These are phyloP conservation scores for Ophiosphaerella korrae DNA, from an alignment of 2,329 filamentous ascomycete species.

Conservation along the genomic window DNA sequence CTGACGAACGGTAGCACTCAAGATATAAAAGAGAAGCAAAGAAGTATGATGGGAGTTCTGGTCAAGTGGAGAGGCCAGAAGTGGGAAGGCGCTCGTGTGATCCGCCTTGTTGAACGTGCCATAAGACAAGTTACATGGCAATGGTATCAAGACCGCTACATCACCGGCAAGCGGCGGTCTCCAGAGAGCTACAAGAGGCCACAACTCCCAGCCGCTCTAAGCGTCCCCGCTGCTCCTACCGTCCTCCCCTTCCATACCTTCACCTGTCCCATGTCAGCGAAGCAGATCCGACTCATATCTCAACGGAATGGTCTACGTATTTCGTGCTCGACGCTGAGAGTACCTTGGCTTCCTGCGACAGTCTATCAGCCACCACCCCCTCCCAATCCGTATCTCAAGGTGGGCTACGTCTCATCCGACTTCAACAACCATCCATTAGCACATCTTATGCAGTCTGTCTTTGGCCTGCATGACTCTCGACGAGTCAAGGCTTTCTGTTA, in stretches of 20 bases:
- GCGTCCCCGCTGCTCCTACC: slow-evolving; percentile 86
- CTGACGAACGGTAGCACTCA: slow-evolving; percentile 40
- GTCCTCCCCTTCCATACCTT: slow-evolving; percentile 98
- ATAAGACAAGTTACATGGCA: slow-evolving; percentile 78
- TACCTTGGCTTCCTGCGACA: slow-evolving; percentile 80
- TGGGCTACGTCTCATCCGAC: slow-evolving; percentile 96
- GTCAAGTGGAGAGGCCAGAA: slow-evolving; percentile 69
- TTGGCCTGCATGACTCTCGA: slow-evolving; percentile 79
- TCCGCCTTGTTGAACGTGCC: slow-evolving; percentile 83
- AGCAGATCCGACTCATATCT: slow-evolving; percentile 90
- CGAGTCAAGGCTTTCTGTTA: slow-evolving; percentile 90
- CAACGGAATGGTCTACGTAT: slow-evolving; percentile 93
- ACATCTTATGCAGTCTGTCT: slow-evolving; percentile 98
- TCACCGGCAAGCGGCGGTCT: slow-evolving; percentile 62
- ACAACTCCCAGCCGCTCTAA: slow-evolving; percentile 71
- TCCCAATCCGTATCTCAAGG: slow-evolving; percentile 80
- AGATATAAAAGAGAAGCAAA: slow-evolving; percentile 43
- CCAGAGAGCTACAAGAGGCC: slow-evolving; percentile 70
- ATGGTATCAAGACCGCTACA: slow-evolving; percentile 85
- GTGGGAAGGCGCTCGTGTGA: slow-evolving; percentile 86
- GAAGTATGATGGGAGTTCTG: slow-evolving; percentile 45
- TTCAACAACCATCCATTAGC: slow-evolving; percentile 98
- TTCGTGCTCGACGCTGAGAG: slow-evolving; percentile 83
- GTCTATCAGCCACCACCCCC: slow-evolving; percentile 87
- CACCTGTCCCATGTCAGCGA: slow-evolving; percentile 88